phyloP scores from a whole-genome alignment of 257 asterid genomes.

The Cruciata laevipes region DNA sequence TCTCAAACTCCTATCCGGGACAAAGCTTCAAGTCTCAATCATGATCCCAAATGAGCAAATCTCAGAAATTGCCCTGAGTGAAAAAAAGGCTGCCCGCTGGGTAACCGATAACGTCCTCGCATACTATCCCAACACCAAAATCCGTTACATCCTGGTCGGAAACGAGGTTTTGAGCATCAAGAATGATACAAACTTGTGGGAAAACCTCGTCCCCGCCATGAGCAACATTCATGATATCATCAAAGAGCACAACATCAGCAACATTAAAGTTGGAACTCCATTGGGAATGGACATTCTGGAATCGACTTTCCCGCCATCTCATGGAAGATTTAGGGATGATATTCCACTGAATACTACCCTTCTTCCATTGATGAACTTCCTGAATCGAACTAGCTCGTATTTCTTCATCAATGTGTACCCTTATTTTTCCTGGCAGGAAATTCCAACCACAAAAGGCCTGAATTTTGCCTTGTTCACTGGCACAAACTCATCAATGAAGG shows the following conservation, averaged over 20 bases:
- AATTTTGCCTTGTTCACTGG: conserved; percentile 48
- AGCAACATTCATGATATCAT: conserved; percentile 34
- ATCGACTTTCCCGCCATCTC: conserved; percentile 64
- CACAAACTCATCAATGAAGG: conserved; percentile 23
- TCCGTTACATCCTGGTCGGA: conserved; percentile 58
- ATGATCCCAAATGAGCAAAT: conserved; percentile 55
- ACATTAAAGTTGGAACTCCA: conserved; percentile 73
- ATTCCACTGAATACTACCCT: conserved; percentile 30
- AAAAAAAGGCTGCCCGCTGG: conserved; percentile 46
- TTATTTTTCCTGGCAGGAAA: conserved; percentile 51
- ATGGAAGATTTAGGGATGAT: conserved; percentile 47
- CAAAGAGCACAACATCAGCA: conserved; percentile 30
- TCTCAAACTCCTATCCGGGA: conserved; percentile 55
- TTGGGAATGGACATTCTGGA: conserved; percentile 61
- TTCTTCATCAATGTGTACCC: conserved; percentile 62
- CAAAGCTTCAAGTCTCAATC: conserved; percentile 47
- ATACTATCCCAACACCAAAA: conserved; percentile 47
- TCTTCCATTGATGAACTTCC: conserved; percentile 37
- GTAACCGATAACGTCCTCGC: conserved; percentile 42
- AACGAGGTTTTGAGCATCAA: conserved; percentile 49
- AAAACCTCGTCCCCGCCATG: conserved; percentile 70
- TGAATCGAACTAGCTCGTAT: conserved; percentile 41
- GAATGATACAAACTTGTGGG: conserved; percentile 35
- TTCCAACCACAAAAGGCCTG: conserved; percentile 29
- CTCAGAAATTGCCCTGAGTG: conserved; percentile 37